Base-by-base conservation (phyloP, 371 early-diverging fungal species). In the Syncephalastrum contaminatum region DNA sequence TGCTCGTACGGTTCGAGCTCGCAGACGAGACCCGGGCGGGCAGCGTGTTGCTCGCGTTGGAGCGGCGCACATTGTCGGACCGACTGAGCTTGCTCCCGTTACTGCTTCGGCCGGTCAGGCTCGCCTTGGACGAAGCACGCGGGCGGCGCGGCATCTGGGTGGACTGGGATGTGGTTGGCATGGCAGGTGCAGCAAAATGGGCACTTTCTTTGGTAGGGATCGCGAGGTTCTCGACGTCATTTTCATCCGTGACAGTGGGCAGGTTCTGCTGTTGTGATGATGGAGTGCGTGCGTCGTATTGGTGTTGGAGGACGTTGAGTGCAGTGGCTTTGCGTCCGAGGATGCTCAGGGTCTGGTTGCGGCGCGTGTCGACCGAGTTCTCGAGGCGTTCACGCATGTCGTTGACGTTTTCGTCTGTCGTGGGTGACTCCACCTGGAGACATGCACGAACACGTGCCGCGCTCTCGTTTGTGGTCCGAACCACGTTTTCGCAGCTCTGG, bases 321-420 rank as follows among this genome's bases (percentile, higher is more conserved):
- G 66, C 71, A 7, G 63, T 67, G 2, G 61, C 71, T 55, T 76
- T 76, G 7, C 73, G 61, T 21, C 71, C 69, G 4, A 76, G 60
- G 27, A 64, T 58, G 51, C 67, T 76, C 14, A 76, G 56, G 6
- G 64, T 69, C 44, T 70, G 66, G 42, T 63, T 51, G n/a, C 69
- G 60, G 19, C 70, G 53, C 10, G 54, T 40, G 51, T 68, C 63
- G 2, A 53, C 49, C 24, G 58, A 53, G 30, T 52, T 64, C 44
- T 69, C 66, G 21, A 65, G 53, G 16, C 45, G 52, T 14, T 53
- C 53, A 18, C 58, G 57, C 60, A 67, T 58, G 16, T 16, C 60
- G 22, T 21, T 22, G 6, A 48, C 48, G 13, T 63, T 44, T 10
- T 65, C 57, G 30, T 53, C 59, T 6, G 36, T 30, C 8, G 53